These are phyloP conservation scores for Rutstroemia sp. DNA, from an alignment of 2,329 filamentous ascomycete species.

Conservation along the genomic window DNA sequence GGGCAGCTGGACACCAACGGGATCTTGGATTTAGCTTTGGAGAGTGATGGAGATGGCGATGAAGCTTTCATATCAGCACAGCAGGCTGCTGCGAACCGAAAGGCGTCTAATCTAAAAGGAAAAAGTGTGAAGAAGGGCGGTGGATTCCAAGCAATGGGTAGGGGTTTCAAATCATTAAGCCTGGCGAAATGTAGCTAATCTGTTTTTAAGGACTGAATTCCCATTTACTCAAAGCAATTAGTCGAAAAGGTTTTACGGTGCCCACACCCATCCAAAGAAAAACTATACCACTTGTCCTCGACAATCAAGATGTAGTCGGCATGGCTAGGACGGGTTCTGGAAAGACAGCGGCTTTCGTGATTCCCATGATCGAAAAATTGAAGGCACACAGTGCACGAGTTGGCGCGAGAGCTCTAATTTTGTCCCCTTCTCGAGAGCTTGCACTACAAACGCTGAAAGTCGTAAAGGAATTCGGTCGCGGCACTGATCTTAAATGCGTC, in stretches of 20 bases:
- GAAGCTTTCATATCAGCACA: conserved; percentile 85
- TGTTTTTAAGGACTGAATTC: conserved; percentile 59
- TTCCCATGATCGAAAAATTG: conserved; percentile 94
- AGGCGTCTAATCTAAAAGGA: conserved; percentile 73
- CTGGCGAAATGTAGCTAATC: conserved; percentile 11
- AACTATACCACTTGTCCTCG: conserved; percentile 84
- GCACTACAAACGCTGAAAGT: conserved; percentile 94
- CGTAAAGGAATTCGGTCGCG: conserved; percentile 85
- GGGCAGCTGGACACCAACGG: conserved; percentile 51
- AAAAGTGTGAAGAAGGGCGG: conserved; percentile 89
- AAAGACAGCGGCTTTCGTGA: conserved; percentile 96
- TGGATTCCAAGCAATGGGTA: conserved; percentile 92
- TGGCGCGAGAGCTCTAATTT: conserved; percentile 75
- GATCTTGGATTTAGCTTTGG: conserved; percentile 50
- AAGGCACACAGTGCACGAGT: conserved; percentile 82
- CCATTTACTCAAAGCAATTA: conserved; percentile 81
- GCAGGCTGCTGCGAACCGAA: conserved; percentile 82
- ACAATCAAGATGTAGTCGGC: conserved; percentile 91
- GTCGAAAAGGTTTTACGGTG: conserved; percentile 88
- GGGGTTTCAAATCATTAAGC: conserved; percentile 15
- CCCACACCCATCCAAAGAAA: conserved; percentile 97
- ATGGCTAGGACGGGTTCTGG: conserved; percentile 99
- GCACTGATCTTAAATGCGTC: conserved; percentile 86
- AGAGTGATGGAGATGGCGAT: conserved; percentile 59
- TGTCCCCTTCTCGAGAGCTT: conserved; percentile 90